Percentiles rank a stretch among this genome's conserved stretches.
Evolutionary conservation across 805 yeast genomes (phyloP).

Genomic region (Wickerhamiella sergipiensis): DNA sequence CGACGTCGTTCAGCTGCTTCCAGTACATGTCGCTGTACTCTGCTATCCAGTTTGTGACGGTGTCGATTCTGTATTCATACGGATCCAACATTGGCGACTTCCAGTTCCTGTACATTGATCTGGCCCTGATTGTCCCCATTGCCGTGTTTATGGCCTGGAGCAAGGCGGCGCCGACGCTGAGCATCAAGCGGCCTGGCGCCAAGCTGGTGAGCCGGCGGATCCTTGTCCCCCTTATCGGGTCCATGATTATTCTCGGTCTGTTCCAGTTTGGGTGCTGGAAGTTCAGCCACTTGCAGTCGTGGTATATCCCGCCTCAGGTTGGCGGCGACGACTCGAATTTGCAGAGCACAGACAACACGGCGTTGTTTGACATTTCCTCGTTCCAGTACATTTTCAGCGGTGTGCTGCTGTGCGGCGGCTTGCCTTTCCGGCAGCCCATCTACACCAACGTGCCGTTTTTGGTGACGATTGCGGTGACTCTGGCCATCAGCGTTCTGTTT

Average conservation of each 20-base stretch:
- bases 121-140: slow-evolving; percentile 79
- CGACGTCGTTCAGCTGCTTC: slow-evolving; percentile 92
- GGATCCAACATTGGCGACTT: slow-evolving; percentile 95
- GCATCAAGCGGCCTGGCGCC: slow-evolving; percentile 78
- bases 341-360: slow-evolving; percentile 79
- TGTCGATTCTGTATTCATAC: slow-evolving; percentile 66
- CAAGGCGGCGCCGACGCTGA: slow-evolving; percentile 48
- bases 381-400: slow-evolving; percentile 84
- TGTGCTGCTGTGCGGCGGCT: slow-evolving; percentile 74
- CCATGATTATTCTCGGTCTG: slow-evolving; percentile 44
- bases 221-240: slow-evolving; percentile 66
- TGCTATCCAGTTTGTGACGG: slow-evolving; percentile 88
- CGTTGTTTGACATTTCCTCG: slow-evolving; percentile 64
- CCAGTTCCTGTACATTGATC: slow-evolving; percentile 88
- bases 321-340: slow-evolving; percentile 65
- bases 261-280: slow-evolving; percentile 71
- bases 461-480: slow-evolving; percentile 39
- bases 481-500: slow-evolving; percentile 36
- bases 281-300: slow-evolving; percentile 30
- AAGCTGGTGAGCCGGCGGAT: slow-evolving; percentile 83
- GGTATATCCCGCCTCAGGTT: slow-evolving; percentile 74
- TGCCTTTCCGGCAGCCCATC: slow-evolving; percentile 79
- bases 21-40: slow-evolving; percentile 95
- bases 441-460: slow-evolving; percentile 55
- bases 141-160: slow-evolving; percentile 98